Evolutionary conservation across 2,329 filamentous ascomycete genomes (phyloP), one percentile per base, ranked within the genome.

Genomic region (Diaporthe sp.): DNA sequence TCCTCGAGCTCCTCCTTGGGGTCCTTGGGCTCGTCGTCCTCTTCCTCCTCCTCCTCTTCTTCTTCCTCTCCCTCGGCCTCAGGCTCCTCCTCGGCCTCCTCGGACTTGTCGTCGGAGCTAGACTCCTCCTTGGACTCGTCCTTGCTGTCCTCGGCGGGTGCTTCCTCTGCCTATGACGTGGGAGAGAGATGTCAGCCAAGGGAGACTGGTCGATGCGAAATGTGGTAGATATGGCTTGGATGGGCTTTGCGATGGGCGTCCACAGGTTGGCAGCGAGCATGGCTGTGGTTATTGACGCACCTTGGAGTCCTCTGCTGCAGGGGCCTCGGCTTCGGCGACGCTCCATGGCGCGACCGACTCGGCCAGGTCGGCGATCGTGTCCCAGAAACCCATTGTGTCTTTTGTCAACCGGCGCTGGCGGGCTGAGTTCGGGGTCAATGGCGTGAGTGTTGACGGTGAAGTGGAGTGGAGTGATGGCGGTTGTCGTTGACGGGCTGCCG

Each of bases 1-100:
- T 98, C 95, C 87, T 98, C 94, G 78, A 98, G 87, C 85, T 91
- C 91, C 78, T 96, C 94, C 91, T 98, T 97, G 81, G 93, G 92
- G 85, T 98, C 96, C 80, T 93, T 92, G 78, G 91, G 88, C 88
- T 97, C 94, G 79, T 95, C 94, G 77, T 95, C 93, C 77, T 96
- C 94, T 78, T 96, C 94, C 78, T 96, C 94, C 71, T 97, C 94
- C 76, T 96, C 94, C 28, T 95, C 93, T 49, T 94, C 93, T n/a
- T n/a, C n/a, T 46, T 93, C 92, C 58, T 94, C 93, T 37, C 92
- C 93, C 58, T 92, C 92, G 34, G 90, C 92, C 44, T 88, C 91
- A 3, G 58, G 31, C 67, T 77, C 76, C 22, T 76, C 76, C 39
- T 73, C 73, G 12, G 61, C 87, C 80, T 82, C 84, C 70, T 84